Percentiles rank a stretch among this genome's conserved stretches.
Evolutionary conservation across 2,329 filamentous ascomycete species (phyloP).

Genomic region (Pyrenophora graminea): DNA sequence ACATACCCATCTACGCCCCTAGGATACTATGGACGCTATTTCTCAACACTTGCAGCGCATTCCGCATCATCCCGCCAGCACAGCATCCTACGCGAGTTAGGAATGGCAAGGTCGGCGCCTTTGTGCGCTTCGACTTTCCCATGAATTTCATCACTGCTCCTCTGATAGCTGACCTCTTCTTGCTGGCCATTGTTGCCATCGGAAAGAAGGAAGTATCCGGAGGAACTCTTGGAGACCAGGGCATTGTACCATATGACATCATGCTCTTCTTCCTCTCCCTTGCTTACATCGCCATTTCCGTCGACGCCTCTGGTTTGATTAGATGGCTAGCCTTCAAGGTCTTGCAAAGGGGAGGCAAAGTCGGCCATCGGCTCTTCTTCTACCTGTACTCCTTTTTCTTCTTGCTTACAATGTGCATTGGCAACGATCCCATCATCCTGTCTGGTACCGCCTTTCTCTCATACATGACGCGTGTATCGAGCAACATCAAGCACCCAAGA

Average conservation of each 20-base stretch:
- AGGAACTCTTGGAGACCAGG: slow-evolving; percentile 67
- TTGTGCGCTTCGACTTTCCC: slow-evolving; percentile 62
- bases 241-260: slow-evolving; percentile 72
- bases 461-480: slow-evolving; percentile 76
- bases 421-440: slow-evolving; percentile 75
- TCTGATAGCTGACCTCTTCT: slow-evolving; percentile 70
- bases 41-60: slow-evolving; percentile 49
- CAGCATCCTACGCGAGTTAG: slow-evolving; percentile 18
- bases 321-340: slow-evolving; percentile 72
- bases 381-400: slow-evolving; percentile 78
- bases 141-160: slow-evolving; percentile 74
- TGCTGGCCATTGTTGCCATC: slow-evolving; percentile 71
- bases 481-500: slow-evolving; percentile 70
- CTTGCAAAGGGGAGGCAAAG: slow-evolving; percentile 67
- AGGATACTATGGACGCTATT: slow-evolving; percentile 53
- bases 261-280: slow-evolving; percentile 75
- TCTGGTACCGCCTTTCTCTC: slow-evolving; percentile 75
- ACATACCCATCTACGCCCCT: slow-evolving; percentile 66
- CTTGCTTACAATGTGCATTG: slow-evolving; percentile 67
- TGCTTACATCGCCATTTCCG: slow-evolving; percentile 77
- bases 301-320: slow-evolving; percentile 75
- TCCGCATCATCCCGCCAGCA: slow-evolving; percentile 60
- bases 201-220: slow-evolving; percentile 68
- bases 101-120: slow-evolving; percentile 44
- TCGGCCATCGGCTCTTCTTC: slow-evolving; percentile 71